Evolutionary conservation across 2,329 filamentous ascomycete species (phyloP), one percentile per base, ranked within the genome.

Genomic region (Colletotrichum incanum): DNA sequence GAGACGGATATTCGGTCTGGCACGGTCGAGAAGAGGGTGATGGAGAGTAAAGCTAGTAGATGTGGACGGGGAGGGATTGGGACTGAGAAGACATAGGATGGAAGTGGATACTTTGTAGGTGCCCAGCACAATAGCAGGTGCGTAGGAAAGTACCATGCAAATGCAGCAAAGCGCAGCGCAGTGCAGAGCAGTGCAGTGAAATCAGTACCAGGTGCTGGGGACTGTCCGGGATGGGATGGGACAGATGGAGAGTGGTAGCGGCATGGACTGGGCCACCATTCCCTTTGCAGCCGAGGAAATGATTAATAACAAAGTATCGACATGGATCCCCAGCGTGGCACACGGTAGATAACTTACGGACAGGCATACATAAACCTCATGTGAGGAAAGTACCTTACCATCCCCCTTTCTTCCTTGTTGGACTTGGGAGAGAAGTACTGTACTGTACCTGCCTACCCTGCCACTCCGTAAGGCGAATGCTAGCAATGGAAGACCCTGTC

Each of bases 211-310:
- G 9, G 20, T 34, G 50, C 28, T 55, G 18, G 50, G 28, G 26
- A 54, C 43, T 43, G 6, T 45, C 23, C 5, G 47, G 47, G 47
- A 52, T 28, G 49, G 26, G 49, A 52, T 31, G 50, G 50, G 26
- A 20, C 3, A 7, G 16, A 18, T 20, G 16, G 41, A 43, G 16
- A 43, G 6, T 14, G 45, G 45, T 49, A 50, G 63, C 56, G 34
- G 47, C 64, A 67, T 55, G 47, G 67, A 41, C 63, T 62, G 16
- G 31, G 63, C 45, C 67, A 47, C 68, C 58, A 68, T 68, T 62
- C 68, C 64, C 28, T 41, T 71, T 71, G 47, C 49, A 67, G 68
- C 43, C 47, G 64, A 43, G 43, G 26, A 39, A 9, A 58, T 62
- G 56, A 71, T 62, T 63, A 68, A 62, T 71, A 71, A 58, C 34